phyloP scores from a whole-genome alignment of 2,329 filamentous ascomycete genomes.

The Colletotrichum australisinense region DNA sequence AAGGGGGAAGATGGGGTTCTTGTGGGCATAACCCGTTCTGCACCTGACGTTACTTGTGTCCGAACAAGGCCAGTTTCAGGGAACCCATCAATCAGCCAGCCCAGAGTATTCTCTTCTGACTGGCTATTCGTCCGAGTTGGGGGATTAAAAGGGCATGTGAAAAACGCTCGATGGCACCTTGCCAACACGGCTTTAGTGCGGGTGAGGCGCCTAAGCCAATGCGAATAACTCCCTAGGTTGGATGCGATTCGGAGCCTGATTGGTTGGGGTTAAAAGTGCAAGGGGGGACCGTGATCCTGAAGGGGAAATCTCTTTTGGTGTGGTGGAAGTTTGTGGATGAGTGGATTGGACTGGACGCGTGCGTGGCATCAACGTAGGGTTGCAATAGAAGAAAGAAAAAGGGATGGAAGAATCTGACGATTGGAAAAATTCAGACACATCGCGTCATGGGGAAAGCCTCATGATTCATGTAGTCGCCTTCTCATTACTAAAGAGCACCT shows the following conservation, averaged over 20 bases:
- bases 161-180: constrained; percentile 10
- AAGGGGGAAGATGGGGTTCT: not conserved
- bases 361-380: not conserved
- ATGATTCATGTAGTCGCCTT: constrained; percentile 1
- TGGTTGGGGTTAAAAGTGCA: constrained; percentile 19
- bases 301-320: not conserved
- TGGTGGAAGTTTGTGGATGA: not conserved
- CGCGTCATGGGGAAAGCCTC: constrained; percentile 11
- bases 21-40: not conserved
- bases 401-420: not conserved
- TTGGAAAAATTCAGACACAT: not conserved
- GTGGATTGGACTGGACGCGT: not conserved
- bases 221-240: constrained; percentile 14
- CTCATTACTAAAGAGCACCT: not conserved
- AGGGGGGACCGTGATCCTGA: constrained; percentile 24
- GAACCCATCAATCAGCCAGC: not conserved
- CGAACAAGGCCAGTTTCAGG: constrained; percentile 13
- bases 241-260: not conserved
- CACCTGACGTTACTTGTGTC: constrained; percentile 15
- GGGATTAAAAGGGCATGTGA: constrained; percentile 16
- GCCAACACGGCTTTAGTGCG: constrained; percentile 21
- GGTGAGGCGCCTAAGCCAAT: constrained; percentile 16
- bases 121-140: constrained; percentile 18
- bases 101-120: not conserved
- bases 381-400: not conserved